phyloP scores from a whole-genome alignment of 2,329 filamentous ascomycete genomes.

The Hypoxylon rubiginosum region DNA sequence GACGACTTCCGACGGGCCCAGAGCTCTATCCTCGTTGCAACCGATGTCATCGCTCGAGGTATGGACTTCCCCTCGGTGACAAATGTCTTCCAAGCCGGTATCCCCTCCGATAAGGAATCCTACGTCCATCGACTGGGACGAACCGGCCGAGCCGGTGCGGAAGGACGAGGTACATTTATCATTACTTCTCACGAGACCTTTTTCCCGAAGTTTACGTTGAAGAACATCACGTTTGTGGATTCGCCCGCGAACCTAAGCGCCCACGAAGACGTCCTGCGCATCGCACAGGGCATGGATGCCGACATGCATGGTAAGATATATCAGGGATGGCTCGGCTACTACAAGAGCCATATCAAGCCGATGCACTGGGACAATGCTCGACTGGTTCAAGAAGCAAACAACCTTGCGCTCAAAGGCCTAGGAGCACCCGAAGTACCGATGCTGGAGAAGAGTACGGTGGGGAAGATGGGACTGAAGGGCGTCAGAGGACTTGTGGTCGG shows the following conservation, averaged over 20 bases:
- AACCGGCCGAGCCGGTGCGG: slow-evolving; percentile 74
- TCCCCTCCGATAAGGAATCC: slow-evolving; percentile 70
- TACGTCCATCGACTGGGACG: slow-evolving; percentile 78
- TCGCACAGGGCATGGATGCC: slow-evolving; percentile 60
- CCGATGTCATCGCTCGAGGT: slow-evolving; percentile 78
- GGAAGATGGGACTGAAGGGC: slow-evolving; percentile 71
- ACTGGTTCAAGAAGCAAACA: slow-evolving; percentile 66
- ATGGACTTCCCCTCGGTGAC: slow-evolving; percentile 81
- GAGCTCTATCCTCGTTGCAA: slow-evolving; percentile 72
- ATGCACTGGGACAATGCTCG: slow-evolving; percentile 51
- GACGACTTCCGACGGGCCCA: slow-evolving; percentile 70
- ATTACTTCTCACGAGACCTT: slow-evolving; percentile 65
- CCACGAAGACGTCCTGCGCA: slow-evolving; percentile 53
- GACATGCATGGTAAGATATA: slow-evolving; percentile 63
- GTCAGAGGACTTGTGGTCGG: slow-evolving; percentile 63
- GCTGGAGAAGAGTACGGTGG: slow-evolving; percentile 62
- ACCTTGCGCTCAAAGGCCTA: slow-evolving; percentile 63
- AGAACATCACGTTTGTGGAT: slow-evolving; percentile 66
- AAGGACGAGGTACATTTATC: slow-evolving; percentile 73
- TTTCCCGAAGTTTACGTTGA: slow-evolving; percentile 65
- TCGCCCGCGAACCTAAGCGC: slow-evolving; percentile 62
- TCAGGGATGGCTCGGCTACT: slow-evolving; percentile 69
- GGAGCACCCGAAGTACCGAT: slow-evolving; percentile 61
- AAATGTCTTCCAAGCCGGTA: slow-evolving; percentile 74
- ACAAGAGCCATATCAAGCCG: slow-evolving; percentile 63